A percentile compares a stretch with the other conserved stretches of the same genome.
Evolutionary conservation across 2,329 filamentous ascomycete species (phyloP).

Genomic region (Curvularia lunata): DNA sequence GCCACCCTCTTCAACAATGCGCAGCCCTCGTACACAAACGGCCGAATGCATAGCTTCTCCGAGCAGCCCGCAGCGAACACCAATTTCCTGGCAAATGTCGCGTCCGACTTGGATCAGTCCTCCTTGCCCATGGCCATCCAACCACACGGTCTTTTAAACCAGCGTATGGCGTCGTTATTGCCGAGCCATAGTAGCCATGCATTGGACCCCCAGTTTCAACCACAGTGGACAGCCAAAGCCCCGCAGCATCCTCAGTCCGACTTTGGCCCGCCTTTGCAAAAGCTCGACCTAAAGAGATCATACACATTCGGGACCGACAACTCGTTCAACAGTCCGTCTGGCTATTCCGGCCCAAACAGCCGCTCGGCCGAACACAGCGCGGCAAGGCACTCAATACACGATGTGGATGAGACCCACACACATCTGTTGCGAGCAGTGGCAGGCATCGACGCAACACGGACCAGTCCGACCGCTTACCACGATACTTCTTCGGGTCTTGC

Average conservation of each 20-base stretch:
- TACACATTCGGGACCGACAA: conserved; percentile 48
- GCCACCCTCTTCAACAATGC: conserved; percentile 43
- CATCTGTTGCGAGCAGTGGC: conserved; percentile 19
- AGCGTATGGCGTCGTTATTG: conserved; percentile 40
- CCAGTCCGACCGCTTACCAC: conserved; percentile 19
- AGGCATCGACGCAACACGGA: conserved; percentile 14
- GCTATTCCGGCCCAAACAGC: conserved; percentile 32
- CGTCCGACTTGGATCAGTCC: conserved; percentile 10
- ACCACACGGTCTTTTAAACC: conserved; percentile 34
- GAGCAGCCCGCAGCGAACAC: conserved; percentile 15
- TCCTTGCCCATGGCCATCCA: conserved; percentile 31
- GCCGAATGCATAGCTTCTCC: conserved; percentile 33
- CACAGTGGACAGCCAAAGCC: conserved; percentile 35
- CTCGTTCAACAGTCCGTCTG: conserved; percentile 42
- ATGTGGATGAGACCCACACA: conserved; percentile 29
- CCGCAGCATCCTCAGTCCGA: conserved; percentile 28
- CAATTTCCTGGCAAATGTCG: conserved; percentile 8
- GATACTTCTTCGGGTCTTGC: conserved; percentile 5
- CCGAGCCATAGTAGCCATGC: conserved; percentile 38
- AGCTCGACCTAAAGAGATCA: conserved; percentile 34
- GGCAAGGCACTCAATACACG: conserved; percentile 33
- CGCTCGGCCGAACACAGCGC: conserved; percentile 34
- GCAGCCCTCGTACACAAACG: conserved; percentile 31
- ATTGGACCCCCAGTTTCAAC: conserved; percentile 39
- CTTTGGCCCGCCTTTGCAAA: conserved; percentile 24